Base-by-base conservation (phyloP, 176 grass and related monocot genomes). In the Juncus inflexus region DNA sequence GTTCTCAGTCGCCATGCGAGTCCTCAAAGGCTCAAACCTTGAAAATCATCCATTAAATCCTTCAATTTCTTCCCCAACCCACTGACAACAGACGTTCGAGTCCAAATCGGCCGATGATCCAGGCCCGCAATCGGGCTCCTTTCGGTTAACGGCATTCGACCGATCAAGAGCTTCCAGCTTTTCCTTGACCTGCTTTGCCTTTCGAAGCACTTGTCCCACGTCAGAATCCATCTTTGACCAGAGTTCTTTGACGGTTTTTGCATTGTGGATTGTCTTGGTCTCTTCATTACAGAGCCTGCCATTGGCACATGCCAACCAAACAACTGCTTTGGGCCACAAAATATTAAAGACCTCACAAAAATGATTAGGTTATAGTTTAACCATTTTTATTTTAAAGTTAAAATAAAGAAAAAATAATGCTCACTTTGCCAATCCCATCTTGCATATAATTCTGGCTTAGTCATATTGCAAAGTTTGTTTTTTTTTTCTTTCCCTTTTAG, bases 41-140 rank as follows among this genome's bases (percentile, higher is more conserved):
- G 87, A 73, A 86, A 90, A 56, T 70, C 83, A 76, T 86, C 87
- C 87, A 86, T 90, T 47, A 90, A 74, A 65, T 86, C 79, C 63
- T 90, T 90, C 74, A 90, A 83, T 74, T 86, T 86, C 6, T 37
- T 72, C 28, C 83, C 87, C 60, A 90, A 80, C 2, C 87, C 87
- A 60, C 79, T 52, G 52, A 90, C 87, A 42, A 90, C 80, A 43
- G 87, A 83, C 47, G 83, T 60, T 51, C 87, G 87, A 16, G 83
- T 90, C 67, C 87, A 79, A 28, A 74, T 90, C 87, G 51, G 87
- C 54, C 56, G 87, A 86, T 4, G 83, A 86, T 0, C 87, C 80
- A 0, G 87, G 68, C 0, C 87, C 83, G 69, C 64, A 83, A 28
- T 79, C 87, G 15, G 83, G 60, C 64, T 83, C 5, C 14, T 42